Conservation (phyloP, 2,329 filamentous ascomycete genomes). For the Curvularia sp. region DNA sequence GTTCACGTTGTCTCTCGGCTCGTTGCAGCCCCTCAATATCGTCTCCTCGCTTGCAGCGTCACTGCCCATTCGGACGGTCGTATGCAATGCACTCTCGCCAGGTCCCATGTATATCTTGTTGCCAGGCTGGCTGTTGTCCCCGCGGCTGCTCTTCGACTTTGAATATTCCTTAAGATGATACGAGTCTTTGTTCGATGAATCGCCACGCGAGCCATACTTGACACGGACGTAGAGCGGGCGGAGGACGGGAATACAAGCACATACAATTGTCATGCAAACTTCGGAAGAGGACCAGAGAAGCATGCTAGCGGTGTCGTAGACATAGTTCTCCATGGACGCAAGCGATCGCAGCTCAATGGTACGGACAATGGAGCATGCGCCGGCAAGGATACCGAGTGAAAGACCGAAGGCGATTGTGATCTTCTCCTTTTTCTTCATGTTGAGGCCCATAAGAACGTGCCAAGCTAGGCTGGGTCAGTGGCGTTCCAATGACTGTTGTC, state of each 20-base stretch:
- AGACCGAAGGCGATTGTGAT: slow-evolving; percentile 43
- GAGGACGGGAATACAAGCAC: slow-evolving; percentile 60
- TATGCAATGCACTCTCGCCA: slow-evolving; percentile 26
- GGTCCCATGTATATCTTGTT: slow-evolving; percentile 33
- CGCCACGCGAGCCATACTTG: slow-evolving; percentile 30
- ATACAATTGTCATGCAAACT: slow-evolving; percentile 59
- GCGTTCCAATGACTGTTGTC: neutral
- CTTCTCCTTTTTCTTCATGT: slow-evolving; percentile 48
- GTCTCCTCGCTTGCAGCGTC: slow-evolving; percentile 41
- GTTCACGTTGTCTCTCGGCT: slow-evolving; percentile 1
- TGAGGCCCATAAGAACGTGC: slow-evolving; percentile 43
- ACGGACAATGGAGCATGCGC: slow-evolving; percentile 43
- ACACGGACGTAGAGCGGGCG: slow-evolving; percentile 52
- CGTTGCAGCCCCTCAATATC: slow-evolving; percentile 29
- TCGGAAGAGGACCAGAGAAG: slow-evolving; percentile 48
- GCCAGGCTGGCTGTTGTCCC: slow-evolving; percentile 9
- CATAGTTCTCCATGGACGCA: slow-evolving; percentile 40
- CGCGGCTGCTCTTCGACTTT: slow-evolving; percentile 23
- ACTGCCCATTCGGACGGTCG: slow-evolving; percentile 30
- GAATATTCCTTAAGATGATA: slow-evolving; percentile 34
- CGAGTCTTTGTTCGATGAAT: slow-evolving; percentile 25
- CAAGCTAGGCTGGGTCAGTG: slow-evolving; percentile 28
- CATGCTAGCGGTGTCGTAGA: slow-evolving; percentile 43
- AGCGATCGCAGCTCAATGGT: slow-evolving; percentile 41
- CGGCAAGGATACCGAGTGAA: slow-evolving; percentile 43